A percentile compares a stretch with the other conserved stretches of the same genome.
Conservation (phyloP, 1,284 basidiomycete genomes). For the Amylostereum areolatum region DNA sequence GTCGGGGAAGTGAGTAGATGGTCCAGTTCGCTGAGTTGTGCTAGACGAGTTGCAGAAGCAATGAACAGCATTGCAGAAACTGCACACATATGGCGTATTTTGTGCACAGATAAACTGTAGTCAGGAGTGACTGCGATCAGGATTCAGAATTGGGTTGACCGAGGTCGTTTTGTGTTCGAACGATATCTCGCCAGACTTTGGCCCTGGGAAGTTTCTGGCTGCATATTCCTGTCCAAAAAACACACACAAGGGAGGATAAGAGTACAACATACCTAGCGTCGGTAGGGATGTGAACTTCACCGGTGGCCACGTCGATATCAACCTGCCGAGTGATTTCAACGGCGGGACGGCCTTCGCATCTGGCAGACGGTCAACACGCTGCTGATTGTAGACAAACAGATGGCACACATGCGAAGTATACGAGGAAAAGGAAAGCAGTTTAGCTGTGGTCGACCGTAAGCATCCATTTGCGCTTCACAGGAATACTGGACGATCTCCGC, state of each 20-base stretch:
- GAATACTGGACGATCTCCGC: conserved; percentile 67
- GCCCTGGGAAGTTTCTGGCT: conserved; percentile 40
- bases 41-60: too few relatives aligned
- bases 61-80: too few relatives aligned
- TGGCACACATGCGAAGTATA: conserved; percentile 56
- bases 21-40: too few relatives aligned
- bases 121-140: too few relatives aligned
- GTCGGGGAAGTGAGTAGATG: too few relatives aligned
- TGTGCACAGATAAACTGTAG: too few relatives aligned
- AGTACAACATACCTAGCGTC: conserved; percentile 29
- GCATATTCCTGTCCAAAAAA: conserved; percentile 7
- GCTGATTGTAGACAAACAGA: conserved; percentile 1
- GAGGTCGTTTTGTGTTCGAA: too few relatives aligned
- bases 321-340: conserved; percentile 63
- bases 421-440: conserved; percentile 68
- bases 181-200: conserved; percentile 47
- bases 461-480: conserved; percentile 39
- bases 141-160: too few relatives aligned
- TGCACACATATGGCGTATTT: too few relatives aligned
- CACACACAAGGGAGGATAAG: background rate
- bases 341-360: conserved; percentile 58
- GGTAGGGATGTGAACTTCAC: conserved; percentile 52
- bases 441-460: conserved; percentile 27
- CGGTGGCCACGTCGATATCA: conserved; percentile 53
- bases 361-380: too few relatives aligned